Conservation (phyloP, 257 asterid species). For the Solanum clarkiae region DNA sequence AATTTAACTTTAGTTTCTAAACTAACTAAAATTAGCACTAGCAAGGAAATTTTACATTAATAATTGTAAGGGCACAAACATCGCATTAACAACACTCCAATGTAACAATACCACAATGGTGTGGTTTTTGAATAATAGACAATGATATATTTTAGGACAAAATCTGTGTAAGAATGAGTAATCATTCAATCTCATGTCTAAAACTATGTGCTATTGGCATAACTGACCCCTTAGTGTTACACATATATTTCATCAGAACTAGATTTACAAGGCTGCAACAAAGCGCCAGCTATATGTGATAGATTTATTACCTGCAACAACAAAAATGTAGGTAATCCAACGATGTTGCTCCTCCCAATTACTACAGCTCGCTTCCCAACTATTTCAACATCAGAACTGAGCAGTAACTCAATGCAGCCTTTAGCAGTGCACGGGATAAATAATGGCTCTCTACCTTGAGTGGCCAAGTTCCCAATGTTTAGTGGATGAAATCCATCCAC, state of each 20-base stretch:
- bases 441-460: conserved; percentile 59
- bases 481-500: conserved; percentile 71
- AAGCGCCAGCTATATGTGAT: not conserved
- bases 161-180: not conserved
- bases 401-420: conserved; percentile 61
- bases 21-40: not conserved
- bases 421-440: conserved; percentile 67
- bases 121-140: not conserved
- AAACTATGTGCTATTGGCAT: not conserved
- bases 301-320: conserved; percentile 51
- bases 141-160: not conserved
- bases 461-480: conserved; percentile 53
- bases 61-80: not conserved
- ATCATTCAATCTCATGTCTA: not conserved
- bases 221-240: not conserved
- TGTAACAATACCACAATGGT: not conserved
- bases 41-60: not conserved
- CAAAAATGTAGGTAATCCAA: conserved; percentile 72
- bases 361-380: conserved; percentile 60
- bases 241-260: not conserved
- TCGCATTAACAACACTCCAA: not conserved
- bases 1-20: not conserved
- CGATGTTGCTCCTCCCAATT: conserved; percentile 82
- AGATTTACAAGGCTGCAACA: not conserved
- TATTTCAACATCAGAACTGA: conserved; percentile 44